phyloP scores from a whole-genome alignment of 2,329 filamentous ascomycete genomes.

The Cladosporium cucumerinum region DNA sequence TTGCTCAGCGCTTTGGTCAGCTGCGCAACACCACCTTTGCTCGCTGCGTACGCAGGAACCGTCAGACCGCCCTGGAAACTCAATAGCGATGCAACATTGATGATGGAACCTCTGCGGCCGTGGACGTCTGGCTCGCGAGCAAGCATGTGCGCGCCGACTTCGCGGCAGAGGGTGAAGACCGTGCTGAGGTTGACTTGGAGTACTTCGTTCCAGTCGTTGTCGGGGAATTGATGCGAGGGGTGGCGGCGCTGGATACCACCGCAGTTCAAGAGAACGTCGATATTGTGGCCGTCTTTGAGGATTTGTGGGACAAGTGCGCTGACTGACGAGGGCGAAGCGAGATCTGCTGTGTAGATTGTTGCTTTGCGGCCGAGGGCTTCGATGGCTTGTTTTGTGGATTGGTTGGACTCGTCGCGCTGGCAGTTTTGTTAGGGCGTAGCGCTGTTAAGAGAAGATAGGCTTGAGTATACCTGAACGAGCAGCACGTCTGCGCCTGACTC shows the following conservation, averaged over 20 bases:
- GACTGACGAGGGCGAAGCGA: conserved; percentile 60
- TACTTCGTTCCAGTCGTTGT: conserved; percentile 30
- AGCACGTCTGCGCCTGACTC: conserved; percentile 51
- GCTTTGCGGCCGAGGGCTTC: conserved; percentile 64
- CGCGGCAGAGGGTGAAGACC: conserved; percentile 71
- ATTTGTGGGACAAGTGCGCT: conserved; percentile 53
- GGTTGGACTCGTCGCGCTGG: conserved; percentile 55
- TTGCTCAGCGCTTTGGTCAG: conserved; percentile 80
- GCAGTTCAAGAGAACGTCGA: conserved; percentile 31
- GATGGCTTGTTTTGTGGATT: conserved; percentile 59
- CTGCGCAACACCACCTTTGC: conserved; percentile 80
- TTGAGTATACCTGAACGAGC: conserved; percentile 43
- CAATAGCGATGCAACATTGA: conserved; percentile 27
- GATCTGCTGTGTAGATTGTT: conserved; percentile 66
- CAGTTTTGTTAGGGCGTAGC: background rate
- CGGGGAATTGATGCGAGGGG: conserved; percentile 29
- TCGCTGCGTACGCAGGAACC: conserved; percentile 80
- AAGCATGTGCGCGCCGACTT: conserved; percentile 24
- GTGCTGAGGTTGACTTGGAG: conserved; percentile 47
- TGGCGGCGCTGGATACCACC: conserved; percentile 30
- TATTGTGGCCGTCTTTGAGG: conserved; percentile 25
- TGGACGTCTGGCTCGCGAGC: conserved; percentile 27
- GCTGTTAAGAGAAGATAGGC: background rate
- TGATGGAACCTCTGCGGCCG: conserved; percentile 25
- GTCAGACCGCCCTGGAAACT: conserved; percentile 51